Base-by-base conservation (phyloP, 148 eudicot genomes). In the Camellia sinensis region DNA sequence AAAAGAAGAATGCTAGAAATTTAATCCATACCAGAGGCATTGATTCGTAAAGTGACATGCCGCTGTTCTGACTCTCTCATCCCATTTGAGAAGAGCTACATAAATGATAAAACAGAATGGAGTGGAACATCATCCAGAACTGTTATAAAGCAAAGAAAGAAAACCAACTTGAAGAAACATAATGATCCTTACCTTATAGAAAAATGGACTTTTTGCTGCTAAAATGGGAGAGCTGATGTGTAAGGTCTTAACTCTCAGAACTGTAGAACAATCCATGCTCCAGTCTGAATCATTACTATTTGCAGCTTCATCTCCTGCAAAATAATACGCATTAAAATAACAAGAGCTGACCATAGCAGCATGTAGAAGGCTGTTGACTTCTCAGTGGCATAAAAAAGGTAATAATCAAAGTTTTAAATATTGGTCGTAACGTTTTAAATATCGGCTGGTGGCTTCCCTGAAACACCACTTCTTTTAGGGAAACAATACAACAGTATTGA, bases 31-130 rank as follows among this genome's bases (percentile, higher is more conserved):
- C 99, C 99, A 77, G 98, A 93, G 80, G 90, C 93, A 86, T 84
- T 89, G 76, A 96, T 93, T 72, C 98, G 89, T 73, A 96, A 81
- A 29, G 99, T 91, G 70, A 96, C 99, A 71, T 93, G 98, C 80
- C 98, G 88, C 87, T 96, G 97, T 80, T 96, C 99, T 11, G 99
- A 96, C 86, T 96, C 99, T 78, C 87, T 91, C 99, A 96, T 96
- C 71, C 98, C 99, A 83, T 96, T 96, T 69, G 99, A 93, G 85
- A 94, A 94, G 22, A 94, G 82, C 98, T 94, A 80, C 86, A 89
- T 46, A 80, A 88, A 44, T 48, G 40, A 77, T 40, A 53, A 53
- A 54, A 53, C 7, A 18, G 44, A 53, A 71, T 67, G 22, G 18
- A 81, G 56, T n/a, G 9, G 37, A 59, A 56, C 54, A 77, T 53